Percentiles rank a stretch among this genome's conserved stretches.
Conservation (phyloP, 148 eudicot genomes). For the Talinum fruticosum region DNA sequence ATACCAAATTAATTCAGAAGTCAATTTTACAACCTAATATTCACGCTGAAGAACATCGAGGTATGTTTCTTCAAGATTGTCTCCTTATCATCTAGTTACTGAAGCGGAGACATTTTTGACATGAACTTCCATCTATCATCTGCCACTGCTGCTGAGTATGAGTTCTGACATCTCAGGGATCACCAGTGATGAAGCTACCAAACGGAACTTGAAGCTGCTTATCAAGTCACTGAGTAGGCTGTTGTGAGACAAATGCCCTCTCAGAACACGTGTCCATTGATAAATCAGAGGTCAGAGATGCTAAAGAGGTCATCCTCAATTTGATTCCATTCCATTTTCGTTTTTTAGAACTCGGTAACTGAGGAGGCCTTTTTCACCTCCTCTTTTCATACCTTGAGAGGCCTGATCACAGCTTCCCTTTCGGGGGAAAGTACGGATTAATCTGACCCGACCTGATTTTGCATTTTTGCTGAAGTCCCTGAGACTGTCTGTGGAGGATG, state of each 20-base stretch:
- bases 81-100: neutral
- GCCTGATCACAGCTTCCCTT: no score
- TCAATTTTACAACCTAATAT: slow-evolving; percentile 75
- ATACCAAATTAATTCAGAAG: slow-evolving; percentile 84
- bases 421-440: no score
- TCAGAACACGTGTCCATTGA: neutral
- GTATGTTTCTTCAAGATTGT: slow-evolving; percentile 30
- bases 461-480: neutral
- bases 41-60: slow-evolving; percentile 89
- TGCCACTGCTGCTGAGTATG: slow-evolving; percentile 53
- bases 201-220: slow-evolving; percentile 70
- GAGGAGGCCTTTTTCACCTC: no score
- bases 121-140: neutral
- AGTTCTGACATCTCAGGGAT: slow-evolving; percentile 82
- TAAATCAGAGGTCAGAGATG: neutral
- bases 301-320: neutral
- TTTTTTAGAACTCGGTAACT: no score
- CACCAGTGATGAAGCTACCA: slow-evolving; percentile 88
- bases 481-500: neutral
- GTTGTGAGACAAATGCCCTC: slow-evolving; percentile 33
- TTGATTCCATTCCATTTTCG: neutral
- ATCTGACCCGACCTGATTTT: neutral
- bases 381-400: no score
- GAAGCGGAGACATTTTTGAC: neutral
- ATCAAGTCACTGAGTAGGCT: slow-evolving; percentile 94